Evolutionary conservation across 352 stramenopile species (phyloP), one percentile per base, ranked within the genome.

Genomic region (Aphanomyces invadans): DNA sequence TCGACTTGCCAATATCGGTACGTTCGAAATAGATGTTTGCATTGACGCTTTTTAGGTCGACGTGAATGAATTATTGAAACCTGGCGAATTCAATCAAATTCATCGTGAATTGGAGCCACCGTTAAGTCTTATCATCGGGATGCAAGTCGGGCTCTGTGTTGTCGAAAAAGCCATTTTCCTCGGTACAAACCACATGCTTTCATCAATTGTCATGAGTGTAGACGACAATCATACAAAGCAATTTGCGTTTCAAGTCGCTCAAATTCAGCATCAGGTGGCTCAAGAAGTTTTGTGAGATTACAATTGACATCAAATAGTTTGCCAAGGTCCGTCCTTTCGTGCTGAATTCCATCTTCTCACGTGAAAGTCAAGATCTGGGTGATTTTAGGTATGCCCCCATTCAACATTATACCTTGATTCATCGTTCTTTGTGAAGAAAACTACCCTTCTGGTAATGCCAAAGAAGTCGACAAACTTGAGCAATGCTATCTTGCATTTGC

Each of bases 231-330:
- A 19, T 15, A 63, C 55, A 11, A 48, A 31, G 36, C 11, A 49
- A 19, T 21, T 63, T 45, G 55, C 55, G 26, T 63, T 54, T 52
- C 2, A 63, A 23, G 7, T 63, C 0, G 55, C 55, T 0, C 36
- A 63, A 28, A 31, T 63, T 48, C 55, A 63, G 23, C 55, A 63
- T n/a, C 55, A 63, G 55, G 55, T 63, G 44, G 23, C 19, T 9
- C 12, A 7, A 21, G 7, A 52, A 26, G 19, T 9, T 52, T 52
- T 9, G 36, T 42, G 7, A 42, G 36, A 42, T 42, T 7, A 42
- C 36, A 42, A n/a, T n/a, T 42, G 36, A 42, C 36, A 42, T 42
- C 36, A 54, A 29, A 4, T 63, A 63, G 55, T 63, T 53, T 63
- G 15, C 33, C 55, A 63, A 63, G 55, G 55, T 63, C 17, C 19